phyloP scores from a whole-genome alignment of 179 eudicot species.

The Pouteria campechiana region DNA sequence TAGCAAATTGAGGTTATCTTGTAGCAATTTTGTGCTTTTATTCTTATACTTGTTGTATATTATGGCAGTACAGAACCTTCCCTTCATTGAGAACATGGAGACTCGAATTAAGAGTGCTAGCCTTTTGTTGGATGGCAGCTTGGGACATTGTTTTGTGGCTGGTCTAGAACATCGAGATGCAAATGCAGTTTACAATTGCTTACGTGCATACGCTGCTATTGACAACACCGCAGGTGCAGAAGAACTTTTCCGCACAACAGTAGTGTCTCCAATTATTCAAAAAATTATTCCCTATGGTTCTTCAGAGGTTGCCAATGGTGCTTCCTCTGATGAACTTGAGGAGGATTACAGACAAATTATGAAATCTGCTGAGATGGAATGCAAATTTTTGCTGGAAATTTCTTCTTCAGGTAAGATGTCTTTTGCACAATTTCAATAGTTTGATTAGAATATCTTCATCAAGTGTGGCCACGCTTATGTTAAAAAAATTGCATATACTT shows the following conservation, averaged over 20 bases:
- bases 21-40: slow-evolving; percentile 3
- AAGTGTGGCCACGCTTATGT: too few species aligned
- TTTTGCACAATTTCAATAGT: too few species aligned
- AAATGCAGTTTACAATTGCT: slow-evolving; percentile 83
- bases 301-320: slow-evolving; percentile 33
- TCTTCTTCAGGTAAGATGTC: slow-evolving; percentile 66
- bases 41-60: slow-evolving; percentile 14
- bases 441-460: too few species aligned
- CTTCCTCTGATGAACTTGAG: slow-evolving; percentile 73
- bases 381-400: slow-evolving; percentile 80
- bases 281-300: slow-evolving; percentile 52
- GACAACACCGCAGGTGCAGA: slow-evolving; percentile 85
- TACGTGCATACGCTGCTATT: slow-evolving; percentile 98
- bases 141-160: slow-evolving; percentile 90
- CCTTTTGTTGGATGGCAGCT: slow-evolving; percentile 67
- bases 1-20: slow-evolving; percentile 1
- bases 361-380: slow-evolving; percentile 49
- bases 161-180: slow-evolving; percentile 84
- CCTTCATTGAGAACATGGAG: slow-evolving; percentile 90
- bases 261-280: slow-evolving; percentile 64
- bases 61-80: slow-evolving; percentile 96
- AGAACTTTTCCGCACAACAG: slow-evolving; percentile 75
- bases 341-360: slow-evolving; percentile 62
- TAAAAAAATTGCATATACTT: too few species aligned
- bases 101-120: slow-evolving; percentile 86